Evolutionary conservation across 805 yeast species (phyloP), one percentile per base, ranked within the genome.

Genomic region (Metschnikowia cerradonensis): DNA sequence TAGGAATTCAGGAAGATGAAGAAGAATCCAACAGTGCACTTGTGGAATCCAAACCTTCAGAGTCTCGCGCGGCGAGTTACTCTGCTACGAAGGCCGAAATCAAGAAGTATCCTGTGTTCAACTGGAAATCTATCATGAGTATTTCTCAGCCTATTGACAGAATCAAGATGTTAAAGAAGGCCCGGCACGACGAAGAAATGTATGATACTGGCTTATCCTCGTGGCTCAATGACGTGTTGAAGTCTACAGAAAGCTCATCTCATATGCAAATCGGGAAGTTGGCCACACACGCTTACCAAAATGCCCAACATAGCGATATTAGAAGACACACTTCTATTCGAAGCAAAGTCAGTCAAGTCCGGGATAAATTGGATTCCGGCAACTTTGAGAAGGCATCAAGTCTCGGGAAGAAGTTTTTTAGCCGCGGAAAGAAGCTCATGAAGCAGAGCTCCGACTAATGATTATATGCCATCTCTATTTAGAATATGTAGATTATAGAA

Each of bases 251-350:
- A 43, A 60, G 57, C 32, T 57, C 67, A 8, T 62, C 70, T n/a
- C 67, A 58, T 50, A 73, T 72, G 26, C 77, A 67, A 51, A 70
- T 78, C 45, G 83, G 83, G 0, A 73, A 73, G 17, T 77, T 82
- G 53, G 90, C 86, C 2, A 70, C 78, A 31, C 81, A 78, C 49
- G 90, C 89, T 1, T 84, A 83, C 63, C 82, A 80, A 36, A 82
- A 83, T 59, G 86, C 88, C 1, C 73, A 80, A 6, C 80, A 80
- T 58, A 77, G 72, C 54, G 81, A 81, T 47, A 68, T 77, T 49
- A 77, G 80, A 54, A 68, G 84, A 60, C 60, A 58, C 43, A 55
- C 58, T 2, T 57, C 59, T 6, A 57, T 58, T 19, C 52, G 88
- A 69, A 34, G 92, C 84, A 67, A 83, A 55, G 77, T 71, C 17